phyloP scores from a whole-genome alignment of 495 filamentous ascomycete genomes.

The Penicillium ucsense region DNA sequence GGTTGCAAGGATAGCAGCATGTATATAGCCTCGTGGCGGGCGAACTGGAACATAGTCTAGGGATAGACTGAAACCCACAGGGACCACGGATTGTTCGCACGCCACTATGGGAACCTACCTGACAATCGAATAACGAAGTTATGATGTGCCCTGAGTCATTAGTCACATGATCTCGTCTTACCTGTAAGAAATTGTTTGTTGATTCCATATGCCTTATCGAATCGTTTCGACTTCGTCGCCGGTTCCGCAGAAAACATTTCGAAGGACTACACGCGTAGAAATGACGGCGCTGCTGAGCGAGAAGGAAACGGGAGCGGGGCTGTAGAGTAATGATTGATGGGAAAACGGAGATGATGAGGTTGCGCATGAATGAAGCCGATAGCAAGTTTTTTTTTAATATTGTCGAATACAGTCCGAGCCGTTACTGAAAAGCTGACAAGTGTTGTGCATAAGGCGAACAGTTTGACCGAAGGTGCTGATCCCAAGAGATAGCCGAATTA shows the following conservation, averaged over 20 bases:
- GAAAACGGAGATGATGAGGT: background rate
- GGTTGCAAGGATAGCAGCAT: no score
- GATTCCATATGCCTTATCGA: no score
- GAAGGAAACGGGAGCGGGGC: background rate
- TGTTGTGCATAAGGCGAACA: slow-evolving; percentile 33
- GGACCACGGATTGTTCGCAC: no score
- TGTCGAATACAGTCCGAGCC: slow-evolving; percentile 39
- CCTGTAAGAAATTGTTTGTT: no score
- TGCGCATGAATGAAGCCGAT: slow-evolving; percentile 16
- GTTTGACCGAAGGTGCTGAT: slow-evolving; percentile 37
- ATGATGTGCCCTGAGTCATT: no score
- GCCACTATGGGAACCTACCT: no score
- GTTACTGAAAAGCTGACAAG: slow-evolving; percentile 36
- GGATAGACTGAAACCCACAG: no score
- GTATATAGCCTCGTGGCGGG: no score
- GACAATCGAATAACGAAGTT: no score
- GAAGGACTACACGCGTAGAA: slow-evolving; percentile 34
- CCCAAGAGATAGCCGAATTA: slow-evolving; percentile 43
- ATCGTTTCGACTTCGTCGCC: no score
- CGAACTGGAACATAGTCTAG: no score
- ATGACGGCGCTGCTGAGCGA: slow-evolving; percentile 24
- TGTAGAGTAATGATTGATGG: background rate
- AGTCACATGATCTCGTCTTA: no score
- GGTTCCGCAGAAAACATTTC: slow-evolving; percentile 1
- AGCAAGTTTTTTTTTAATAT: slow-evolving; percentile 15